Base-by-base conservation (phyloP, 768 basidiomycete species). In the Rickenella mellea region DNA sequence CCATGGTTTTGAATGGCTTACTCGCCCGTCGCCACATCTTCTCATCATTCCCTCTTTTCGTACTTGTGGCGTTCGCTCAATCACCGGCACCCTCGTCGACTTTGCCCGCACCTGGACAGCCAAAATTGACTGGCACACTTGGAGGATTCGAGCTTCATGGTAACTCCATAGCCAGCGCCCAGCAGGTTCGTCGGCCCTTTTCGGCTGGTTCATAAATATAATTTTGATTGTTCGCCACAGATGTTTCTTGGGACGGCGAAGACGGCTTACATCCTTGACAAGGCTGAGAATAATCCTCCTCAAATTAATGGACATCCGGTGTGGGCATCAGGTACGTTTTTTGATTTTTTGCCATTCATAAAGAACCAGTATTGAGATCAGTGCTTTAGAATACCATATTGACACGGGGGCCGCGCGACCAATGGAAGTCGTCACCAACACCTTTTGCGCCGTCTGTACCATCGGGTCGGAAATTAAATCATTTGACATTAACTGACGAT, bases 351-450 rank as follows among this genome's bases (percentile, higher is more conserved):
- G 25, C 26, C 9, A 15, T 20, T 15, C 5, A 30, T 17, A n/a
- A n/a, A n/a, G n/a, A n/a, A n/a, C n/a, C n/a, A n/a, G n/a, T n/a
- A n/a, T n/a, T n/a, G n/a, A n/a, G n/a, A n/a, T 19, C n/a, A 14
- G 11, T 10, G 55, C n/a, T 38, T 9, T 55, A 56, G 71, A 73
- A 60, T 88, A 78, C 60, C 66, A 75, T 9, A 55, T 82, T 27
- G 62, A 60, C 14, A 65, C 69, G 1, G 78, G 80, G 53, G 51
- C 53, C 2, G 78, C 76, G 44, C 71, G 81, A 19, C 52, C 86
- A 0, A 80, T 92, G 80, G 80, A 90, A 54, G 70, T 80, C 27
- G 49, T 74, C 40, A 86, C 85, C 11, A 92, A 94, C 56, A 62
- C 80, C 0, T 91, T 91, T 63, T 91, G 86, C 56, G 87, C 88